Base-by-base conservation (phyloP, 306 rosid species). In the Malus sylvestris region DNA sequence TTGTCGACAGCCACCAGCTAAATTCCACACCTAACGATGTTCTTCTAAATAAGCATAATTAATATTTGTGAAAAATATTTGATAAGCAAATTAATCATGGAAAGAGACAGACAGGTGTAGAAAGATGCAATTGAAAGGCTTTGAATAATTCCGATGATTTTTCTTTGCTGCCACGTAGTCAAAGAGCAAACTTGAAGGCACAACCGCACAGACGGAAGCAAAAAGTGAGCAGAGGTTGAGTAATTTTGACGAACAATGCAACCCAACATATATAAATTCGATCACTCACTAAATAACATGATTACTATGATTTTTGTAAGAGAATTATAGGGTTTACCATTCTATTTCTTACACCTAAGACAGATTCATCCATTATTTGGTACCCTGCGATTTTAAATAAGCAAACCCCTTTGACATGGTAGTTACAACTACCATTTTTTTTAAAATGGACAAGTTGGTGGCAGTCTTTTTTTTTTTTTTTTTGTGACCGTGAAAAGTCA, bases 11-110 rank as follows among this genome's bases (percentile, higher is more conserved):
- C 44, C 55, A 55, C 68, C 42, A 38, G 42, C 42, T 66, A 44
- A 79, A 67, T 29, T 73, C 64, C 33, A 42, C 78, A 73, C 78
- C 74, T 55, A 79, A 73, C 78, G 52, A 55, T 30, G 67, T 79
- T 10, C 1, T 58, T 77, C n/a, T 30, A 35, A 29, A 18, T 8
- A 32, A 9, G 44, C 68, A 71, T 63, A 22, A 13, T 14, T 7
- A 38, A 38, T 38, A 38, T 12, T 40, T 25, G 58, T 57, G 27
- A 27, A 61, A 46, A 72, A 33, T 49, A 49, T 16, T 42, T 65
- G 13, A 35, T 42, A 35, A 71, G 52, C 55, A 15, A 76, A 76
- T 49, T 49, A 15, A 49, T 57, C 35, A 76, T 71, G 69, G n/a
- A 75, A 23, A 27, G 33, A 64, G 29, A 70, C 61, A 65, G 23